Evolutionary conservation across 2,329 filamentous ascomycete genomes (phyloP).

Genomic region (Neophaeococcomyces aloes): DNA sequence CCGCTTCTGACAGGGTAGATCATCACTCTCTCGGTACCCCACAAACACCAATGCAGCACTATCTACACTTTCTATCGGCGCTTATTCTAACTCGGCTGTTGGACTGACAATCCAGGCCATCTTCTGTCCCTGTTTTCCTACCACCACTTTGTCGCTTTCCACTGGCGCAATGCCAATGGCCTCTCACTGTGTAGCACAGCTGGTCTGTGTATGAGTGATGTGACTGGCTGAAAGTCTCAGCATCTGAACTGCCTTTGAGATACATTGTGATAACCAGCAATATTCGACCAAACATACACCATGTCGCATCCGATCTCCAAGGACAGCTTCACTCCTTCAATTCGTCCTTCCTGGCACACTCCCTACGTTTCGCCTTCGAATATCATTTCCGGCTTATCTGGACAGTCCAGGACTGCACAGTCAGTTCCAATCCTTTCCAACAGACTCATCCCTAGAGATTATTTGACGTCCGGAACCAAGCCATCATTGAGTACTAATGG

Average conservation of each 20-base stretch:
- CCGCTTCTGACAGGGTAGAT: slow-evolving; percentile 1
- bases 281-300: slow-evolving; percentile 10
- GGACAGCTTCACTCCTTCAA: slow-evolving; percentile 11
- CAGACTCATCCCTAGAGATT: slow-evolving; percentile 29
- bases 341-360: slow-evolving; percentile 13
- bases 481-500: slow-evolving; percentile 6
- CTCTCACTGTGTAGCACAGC: slow-evolving; percentile 12
- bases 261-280: slow-evolving; percentile 12
- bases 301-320: slow-evolving; percentile 17
- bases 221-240: slow-evolving; percentile 11
- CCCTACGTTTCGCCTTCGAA: slow-evolving; percentile 12
- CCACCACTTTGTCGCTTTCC: background rate
- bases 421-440: slow-evolving; percentile 14
- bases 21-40: too few species aligned
- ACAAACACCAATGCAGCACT: background rate
- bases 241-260: slow-evolving; percentile 9
- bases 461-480: slow-evolving; percentile 24
- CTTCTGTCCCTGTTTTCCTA: background rate
- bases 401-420: slow-evolving; percentile 13
- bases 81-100: slow-evolving; percentile 1
- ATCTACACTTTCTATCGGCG: background rate
- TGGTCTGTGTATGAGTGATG: slow-evolving; percentile 18
- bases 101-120: background rate
- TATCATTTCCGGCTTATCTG: slow-evolving; percentile 10
- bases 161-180: slow-evolving; percentile 7